Base-by-base conservation (phyloP, 2,329 filamentous ascomycete genomes). In the Didymella keratinophila region DNA sequence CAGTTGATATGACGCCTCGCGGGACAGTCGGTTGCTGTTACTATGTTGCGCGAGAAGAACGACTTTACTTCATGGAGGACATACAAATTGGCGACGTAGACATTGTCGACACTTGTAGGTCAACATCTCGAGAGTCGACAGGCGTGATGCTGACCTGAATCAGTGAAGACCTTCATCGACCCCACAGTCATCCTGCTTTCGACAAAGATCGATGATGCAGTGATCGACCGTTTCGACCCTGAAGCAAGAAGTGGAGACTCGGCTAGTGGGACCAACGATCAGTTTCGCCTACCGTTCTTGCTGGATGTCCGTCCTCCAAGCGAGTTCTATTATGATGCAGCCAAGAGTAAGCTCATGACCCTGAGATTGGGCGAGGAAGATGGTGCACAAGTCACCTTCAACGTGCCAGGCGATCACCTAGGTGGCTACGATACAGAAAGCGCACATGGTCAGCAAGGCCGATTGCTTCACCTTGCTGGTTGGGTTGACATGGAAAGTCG, bases 1-100 rank as follows among this genome's bases (percentile, higher is more conserved):
- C 92, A 0, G 80, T 97, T 23, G 88, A 96, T 58, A 82, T 94
- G 73, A 87, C 84, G 61, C 84, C 88, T n/a, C 84, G 86, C 28
- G 87, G 85, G 0, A 87, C 84, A 0, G 82, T 97, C 18, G 94
- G 94, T 0, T 97, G 93, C 74, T 89, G 91, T 44, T 96, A 94
- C 71, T 97, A 94, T 71, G 81, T 89, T 45, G 87, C 88, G 6
- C 79, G 83, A 25, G 86, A 92, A 37, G 88, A 91, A 68, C 86
- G 83, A 34, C 76, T 97, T 3, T 89, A 86, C 58, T 82, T 97
- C 42, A 87, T 96, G 71, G 88, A 94, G 71, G 93, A 97, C 65
- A 83, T 91, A 10, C 82, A 85, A 16, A 81, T 87, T 64, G 89
- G 88, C 4, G 87, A 86, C n/a, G 73, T 86, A n/a, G 87, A 91